phyloP scores from a whole-genome alignment of 805 yeast species.

The Danielia reshetovae region DNA sequence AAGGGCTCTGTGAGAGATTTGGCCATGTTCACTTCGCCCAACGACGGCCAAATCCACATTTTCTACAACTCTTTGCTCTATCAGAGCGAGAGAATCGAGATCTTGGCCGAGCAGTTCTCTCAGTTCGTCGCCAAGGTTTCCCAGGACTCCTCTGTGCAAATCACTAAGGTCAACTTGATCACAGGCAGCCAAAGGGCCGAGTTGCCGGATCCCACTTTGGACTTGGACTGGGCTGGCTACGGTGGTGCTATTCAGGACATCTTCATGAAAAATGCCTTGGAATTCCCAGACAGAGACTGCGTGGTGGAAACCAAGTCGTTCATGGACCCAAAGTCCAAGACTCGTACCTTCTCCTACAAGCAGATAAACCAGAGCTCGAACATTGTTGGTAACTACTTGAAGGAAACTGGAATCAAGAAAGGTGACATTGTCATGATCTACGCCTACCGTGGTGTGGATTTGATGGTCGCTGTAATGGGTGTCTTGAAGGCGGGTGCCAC shows the following conservation, averaged over 20 bases:
- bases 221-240: conserved; percentile 86
- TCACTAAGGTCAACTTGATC: conserved; percentile 63
- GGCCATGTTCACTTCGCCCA: conserved; percentile 43
- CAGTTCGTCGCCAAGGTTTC: conserved; percentile 44
- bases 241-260: conserved; percentile 97
- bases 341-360: conserved; percentile 74
- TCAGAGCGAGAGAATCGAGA: conserved; percentile 61
- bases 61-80: conserved; percentile 76
- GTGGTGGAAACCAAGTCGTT: conserved; percentile 87
- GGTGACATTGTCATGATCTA: conserved; percentile 98
- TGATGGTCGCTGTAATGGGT: conserved; percentile 96
- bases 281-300: conserved; percentile 82
- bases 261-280: conserved; percentile 79
- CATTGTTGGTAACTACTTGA: conserved; percentile 84
- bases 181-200: conserved; percentile 58
- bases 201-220: conserved; percentile 84
- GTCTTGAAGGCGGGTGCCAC: conserved; percentile 98
- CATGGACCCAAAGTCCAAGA: conserved; percentile 46
- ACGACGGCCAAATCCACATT: conserved; percentile 36
- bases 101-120: conserved; percentile 68
- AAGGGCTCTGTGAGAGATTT: conserved; percentile 61
- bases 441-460: conserved; percentile 95
- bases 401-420: conserved; percentile 71
- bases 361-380: conserved; percentile 94
- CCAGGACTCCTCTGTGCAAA: conserved; percentile 33